These are phyloP conservation scores for Halophytophthora polymorphica DNA, from an alignment of 352 stramenopile genomes.

Conservation along the genomic window DNA sequence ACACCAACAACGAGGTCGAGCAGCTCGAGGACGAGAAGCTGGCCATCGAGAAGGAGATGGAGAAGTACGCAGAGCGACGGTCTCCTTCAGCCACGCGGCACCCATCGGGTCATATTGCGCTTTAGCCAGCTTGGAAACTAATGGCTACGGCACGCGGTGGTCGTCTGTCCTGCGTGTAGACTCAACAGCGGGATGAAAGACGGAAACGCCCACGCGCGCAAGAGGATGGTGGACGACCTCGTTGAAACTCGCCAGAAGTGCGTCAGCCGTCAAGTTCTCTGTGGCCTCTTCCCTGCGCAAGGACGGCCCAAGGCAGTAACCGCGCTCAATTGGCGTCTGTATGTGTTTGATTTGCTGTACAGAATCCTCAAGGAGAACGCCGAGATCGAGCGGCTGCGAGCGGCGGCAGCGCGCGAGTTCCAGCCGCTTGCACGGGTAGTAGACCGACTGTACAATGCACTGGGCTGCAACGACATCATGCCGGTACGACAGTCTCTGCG, in stretches of 20 bases:
- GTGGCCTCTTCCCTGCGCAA: no score
- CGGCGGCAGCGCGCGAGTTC: conserved; percentile 60
- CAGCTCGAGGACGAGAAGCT: conserved; percentile 81
- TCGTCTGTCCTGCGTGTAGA: conserved; percentile 21
- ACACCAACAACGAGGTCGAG: conserved; percentile 74
- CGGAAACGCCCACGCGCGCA: conserved; percentile 58
- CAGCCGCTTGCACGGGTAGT: conserved; percentile 67
- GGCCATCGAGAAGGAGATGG: conserved; percentile 47
- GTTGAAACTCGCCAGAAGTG: conserved; percentile 72
- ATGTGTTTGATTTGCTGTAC: not conserved
- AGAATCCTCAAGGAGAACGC: conserved; percentile 79
- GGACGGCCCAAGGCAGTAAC: no score
- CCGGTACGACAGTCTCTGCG: conserved; percentile 24
- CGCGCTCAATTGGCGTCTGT: no score
- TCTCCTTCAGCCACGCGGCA: not conserved
- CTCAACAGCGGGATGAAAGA: conserved; percentile 62
- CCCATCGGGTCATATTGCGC: no score
- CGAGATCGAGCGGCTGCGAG: conserved; percentile 64
- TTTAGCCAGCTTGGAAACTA: not conserved
- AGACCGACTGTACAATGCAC: conserved; percentile 71
- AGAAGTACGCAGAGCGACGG: conserved; percentile 33
- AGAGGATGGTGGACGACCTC: conserved; percentile 70
- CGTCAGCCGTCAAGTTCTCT: not conserved
- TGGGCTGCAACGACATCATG: conserved; percentile 81
- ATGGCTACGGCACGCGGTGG: not conserved